Evolutionary conservation across 2,329 filamentous ascomycete species (phyloP).

Genomic region (Oidium heveae): DNA sequence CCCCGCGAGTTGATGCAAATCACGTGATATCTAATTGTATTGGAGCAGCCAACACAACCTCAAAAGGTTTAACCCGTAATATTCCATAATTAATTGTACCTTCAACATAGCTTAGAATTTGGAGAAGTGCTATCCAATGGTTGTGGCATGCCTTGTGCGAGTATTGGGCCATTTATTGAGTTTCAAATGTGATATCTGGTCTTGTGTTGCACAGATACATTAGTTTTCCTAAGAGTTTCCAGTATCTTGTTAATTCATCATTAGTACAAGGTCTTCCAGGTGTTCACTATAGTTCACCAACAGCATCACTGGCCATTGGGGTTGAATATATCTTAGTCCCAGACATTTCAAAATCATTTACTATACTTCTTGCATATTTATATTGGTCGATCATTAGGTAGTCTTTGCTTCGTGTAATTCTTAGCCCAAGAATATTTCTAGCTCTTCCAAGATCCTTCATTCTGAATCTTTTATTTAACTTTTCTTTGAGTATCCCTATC

Average conservation of each 20-base stretch:
- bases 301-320: background rate
- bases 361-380: background rate
- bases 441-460: background rate
- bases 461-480: background rate
- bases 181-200: too few species aligned
- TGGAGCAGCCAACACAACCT: too few species aligned
- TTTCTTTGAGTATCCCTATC: background rate
- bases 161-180: too few species aligned
- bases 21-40: too few species aligned
- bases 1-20: too few species aligned
- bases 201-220: slow-evolving; percentile 1
- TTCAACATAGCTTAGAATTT: too few species aligned
- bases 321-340: background rate
- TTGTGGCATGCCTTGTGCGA: too few species aligned
- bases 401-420: background rate
- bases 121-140: too few species aligned
- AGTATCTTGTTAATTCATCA: background rate
- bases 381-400: background rate
- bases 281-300: background rate
- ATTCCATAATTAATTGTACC: too few species aligned
- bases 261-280: background rate
- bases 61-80: too few species aligned
- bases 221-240: background rate
- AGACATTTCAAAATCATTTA: background rate
- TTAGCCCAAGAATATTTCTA: background rate